phyloP scores from a whole-genome alignment of 176 grass and related monocot genomes.

The Oryza meridionalis region DNA sequence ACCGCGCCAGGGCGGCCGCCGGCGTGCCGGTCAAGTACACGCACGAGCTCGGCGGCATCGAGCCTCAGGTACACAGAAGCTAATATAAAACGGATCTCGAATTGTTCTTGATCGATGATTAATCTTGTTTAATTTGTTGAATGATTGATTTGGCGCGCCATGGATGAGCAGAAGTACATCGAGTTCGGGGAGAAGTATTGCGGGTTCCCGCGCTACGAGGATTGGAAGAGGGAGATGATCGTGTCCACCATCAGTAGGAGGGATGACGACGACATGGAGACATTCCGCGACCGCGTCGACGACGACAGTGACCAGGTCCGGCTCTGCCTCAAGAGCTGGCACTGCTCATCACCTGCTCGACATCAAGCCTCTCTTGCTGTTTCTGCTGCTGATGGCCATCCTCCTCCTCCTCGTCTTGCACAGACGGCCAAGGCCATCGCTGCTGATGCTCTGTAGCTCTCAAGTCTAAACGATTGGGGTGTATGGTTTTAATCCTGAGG shows the following conservation, averaged over 20 bases:
- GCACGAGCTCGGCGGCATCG: neutral
- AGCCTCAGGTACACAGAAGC: neutral
- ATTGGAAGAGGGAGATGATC: slow-evolving; percentile 35
- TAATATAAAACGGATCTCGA: neutral
- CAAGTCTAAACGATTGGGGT: no score
- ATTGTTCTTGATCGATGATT: neutral
- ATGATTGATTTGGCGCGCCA: neutral
- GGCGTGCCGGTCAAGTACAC: slow-evolving; percentile 18
- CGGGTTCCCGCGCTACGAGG: slow-evolving; percentile 15
- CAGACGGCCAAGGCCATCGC: no score
- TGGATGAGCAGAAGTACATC: slow-evolving; percentile 9
- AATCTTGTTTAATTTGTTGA: neutral
- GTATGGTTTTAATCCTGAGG: no score
- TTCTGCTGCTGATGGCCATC: no score
- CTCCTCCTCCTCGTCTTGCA: no score
- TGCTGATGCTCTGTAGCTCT: no score
- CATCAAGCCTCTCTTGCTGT: neutral
- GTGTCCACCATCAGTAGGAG: fast-evolving
- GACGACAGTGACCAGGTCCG: neutral
- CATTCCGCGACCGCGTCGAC: slow-evolving; percentile 26
- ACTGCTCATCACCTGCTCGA: neutral
- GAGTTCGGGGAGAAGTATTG: slow-evolving; percentile 24
- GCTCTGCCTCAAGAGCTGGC: neutral
- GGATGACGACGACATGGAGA: neutral
- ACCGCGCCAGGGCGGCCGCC: slow-evolving; percentile 19